Evolutionary conservation across 768 basidiomycete species (phyloP).

Genomic region (Ramaria sp.): DNA sequence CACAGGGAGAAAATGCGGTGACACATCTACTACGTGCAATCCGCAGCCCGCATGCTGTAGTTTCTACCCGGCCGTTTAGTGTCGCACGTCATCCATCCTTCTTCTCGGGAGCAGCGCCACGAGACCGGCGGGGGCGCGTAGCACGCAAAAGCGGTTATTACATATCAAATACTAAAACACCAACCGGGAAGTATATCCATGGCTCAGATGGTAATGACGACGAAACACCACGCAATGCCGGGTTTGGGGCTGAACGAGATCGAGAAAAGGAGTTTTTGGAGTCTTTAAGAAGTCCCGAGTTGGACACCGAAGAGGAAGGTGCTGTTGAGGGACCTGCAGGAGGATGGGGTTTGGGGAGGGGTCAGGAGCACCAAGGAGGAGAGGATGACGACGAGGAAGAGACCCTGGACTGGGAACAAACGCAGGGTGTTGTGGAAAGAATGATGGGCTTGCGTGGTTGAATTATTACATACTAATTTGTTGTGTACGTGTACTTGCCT

Average conservation of each 20-base stretch:
- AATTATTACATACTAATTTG: neutral
- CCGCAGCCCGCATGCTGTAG: conserved; percentile 41
- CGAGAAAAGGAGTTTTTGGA: conserved; percentile 48
- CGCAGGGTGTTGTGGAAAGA: conserved; percentile 51
- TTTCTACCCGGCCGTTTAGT: conserved; percentile 17
- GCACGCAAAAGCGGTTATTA: conserved; percentile 20
- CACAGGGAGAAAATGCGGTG: conserved; percentile 57
- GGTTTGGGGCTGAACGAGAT: conserved; percentile 22
- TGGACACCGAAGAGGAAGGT: conserved; percentile 22
- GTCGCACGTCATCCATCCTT: conserved; percentile 48
- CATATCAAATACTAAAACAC: neutral
- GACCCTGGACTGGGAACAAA: conserved; percentile 56
- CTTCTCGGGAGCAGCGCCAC: conserved; percentile 58
- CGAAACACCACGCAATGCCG: conserved; percentile 8
- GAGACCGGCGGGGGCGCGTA: conserved; percentile 71
- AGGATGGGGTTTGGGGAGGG: conserved; percentile 1
- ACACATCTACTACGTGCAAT: conserved; percentile 46
- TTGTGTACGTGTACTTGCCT: too few species aligned
- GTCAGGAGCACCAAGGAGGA: conserved; percentile 2
- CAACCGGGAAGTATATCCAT: neutral
- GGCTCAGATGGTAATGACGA: neutral
- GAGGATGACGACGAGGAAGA: conserved; percentile 61
- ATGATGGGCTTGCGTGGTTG: conserved; percentile 33
- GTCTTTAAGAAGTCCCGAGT: conserved; percentile 34
- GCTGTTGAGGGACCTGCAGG: neutral